Conservation (phyloP, 1,139 yeast species). For the Williopsis jadinii region DNA sequence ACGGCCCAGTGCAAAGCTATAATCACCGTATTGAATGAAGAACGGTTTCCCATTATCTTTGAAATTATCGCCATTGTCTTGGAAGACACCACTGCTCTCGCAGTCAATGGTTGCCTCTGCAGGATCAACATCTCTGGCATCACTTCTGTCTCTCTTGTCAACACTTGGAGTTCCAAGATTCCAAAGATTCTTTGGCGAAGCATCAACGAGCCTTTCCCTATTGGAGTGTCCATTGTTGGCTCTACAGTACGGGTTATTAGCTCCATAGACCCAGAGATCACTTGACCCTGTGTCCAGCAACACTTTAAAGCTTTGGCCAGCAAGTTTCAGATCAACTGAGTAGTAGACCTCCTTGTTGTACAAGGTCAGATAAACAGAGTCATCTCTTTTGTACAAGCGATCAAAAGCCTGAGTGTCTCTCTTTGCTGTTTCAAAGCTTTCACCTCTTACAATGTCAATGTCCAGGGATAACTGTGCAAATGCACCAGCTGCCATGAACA, state of each 20-base stretch:
- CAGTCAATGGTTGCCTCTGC: constrained; percentile 23
- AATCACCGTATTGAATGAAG: constrained; percentile 55
- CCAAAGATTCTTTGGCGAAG: background rate
- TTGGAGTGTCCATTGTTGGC: background rate
- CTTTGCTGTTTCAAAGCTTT: constrained; percentile 1
- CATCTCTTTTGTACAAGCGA: constrained; percentile 1
- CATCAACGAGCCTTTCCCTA: background rate
- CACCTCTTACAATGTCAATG: constrained; percentile 6
- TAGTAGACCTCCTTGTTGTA: constrained; percentile 2
- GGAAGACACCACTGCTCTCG: constrained; percentile 32
- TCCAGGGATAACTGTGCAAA: constrained; percentile 1
- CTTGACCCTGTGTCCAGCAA: constrained; percentile 9
- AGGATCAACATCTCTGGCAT: background rate
- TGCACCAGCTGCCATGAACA: background rate
- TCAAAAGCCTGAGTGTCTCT: constrained; percentile 2
- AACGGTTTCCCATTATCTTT: constrained; percentile 36
- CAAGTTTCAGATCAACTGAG: constrained; percentile 1
- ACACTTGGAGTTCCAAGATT: background rate
- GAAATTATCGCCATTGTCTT: constrained; percentile 27
- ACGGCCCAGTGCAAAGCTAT: constrained; percentile 49
- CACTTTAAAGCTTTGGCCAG: background rate
- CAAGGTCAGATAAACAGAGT: background rate
- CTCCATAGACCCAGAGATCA: constrained; percentile 9
- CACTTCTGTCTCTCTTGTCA: background rate
- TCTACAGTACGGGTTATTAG: constrained; percentile 3